Base-by-base conservation (phyloP, 2,329 filamentous ascomycete species). In the Daldinia sp. region DNA sequence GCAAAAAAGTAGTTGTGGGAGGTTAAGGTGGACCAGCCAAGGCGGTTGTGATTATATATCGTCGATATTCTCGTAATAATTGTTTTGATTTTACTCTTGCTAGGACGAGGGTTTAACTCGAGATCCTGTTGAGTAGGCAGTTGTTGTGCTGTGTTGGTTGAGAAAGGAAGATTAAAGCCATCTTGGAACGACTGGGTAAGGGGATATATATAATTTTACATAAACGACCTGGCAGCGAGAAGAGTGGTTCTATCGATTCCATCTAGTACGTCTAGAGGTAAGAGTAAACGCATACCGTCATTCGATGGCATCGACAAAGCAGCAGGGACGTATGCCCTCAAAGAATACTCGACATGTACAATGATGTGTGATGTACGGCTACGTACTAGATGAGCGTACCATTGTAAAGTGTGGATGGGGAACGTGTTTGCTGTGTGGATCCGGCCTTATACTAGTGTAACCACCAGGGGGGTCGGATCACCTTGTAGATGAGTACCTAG, bases 301-400 rank as follows among this genome's bases (percentile, higher is more conserved):
- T 43, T 60, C 17, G 25, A 65, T 29, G 50, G 30, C 34, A 35
- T 59, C 50, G 23, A 58, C 48, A 61, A 49, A 57, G 21, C 41
- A 27, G 27, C 39, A 48, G 30, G 48, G 25, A 51, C 54, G 39
- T 48, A 45, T 54, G 61, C 58, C 58, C 58, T 59, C 58, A 58
- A 59, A 59, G 54, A 62, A 17, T 17, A 21, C 43, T 49, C 29
- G 34, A 27, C 50, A 68, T 65, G 65, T 68, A 68, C 63, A 68
- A 66, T 61, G 61, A 62, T 63, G 66, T 64, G 57, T 61, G 61
- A 62, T 63, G 64, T 64, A 54, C 66, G 57, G 51, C 37, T 63
- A 63, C 59, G 61, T 63, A 39, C 41, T 55, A 49, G 48, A n/a
- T n/a, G n/a, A 39, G 47, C 45, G 62, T 64, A 58, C 41, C 32